Percentiles rank a stretch among this genome's conserved stretches.
phyloP scores from a whole-genome alignment of 306 rosid genomes.

The Abrus precatorius region DNA sequence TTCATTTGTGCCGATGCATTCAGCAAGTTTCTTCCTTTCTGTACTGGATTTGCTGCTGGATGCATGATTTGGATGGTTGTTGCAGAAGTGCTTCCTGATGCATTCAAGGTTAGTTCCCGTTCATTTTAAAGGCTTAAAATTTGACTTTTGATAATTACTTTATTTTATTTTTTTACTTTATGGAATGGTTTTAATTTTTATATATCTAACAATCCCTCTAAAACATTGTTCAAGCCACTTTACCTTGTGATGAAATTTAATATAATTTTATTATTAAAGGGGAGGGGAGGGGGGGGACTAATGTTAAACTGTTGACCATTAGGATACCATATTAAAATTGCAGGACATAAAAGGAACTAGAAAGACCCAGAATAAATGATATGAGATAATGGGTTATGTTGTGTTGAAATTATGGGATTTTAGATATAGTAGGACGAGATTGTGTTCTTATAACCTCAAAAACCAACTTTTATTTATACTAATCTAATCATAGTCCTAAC shows the following conservation, averaged over 20 bases:
- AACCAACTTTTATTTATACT: no score
- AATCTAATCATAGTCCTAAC: no score
- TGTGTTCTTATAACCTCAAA: neutral
- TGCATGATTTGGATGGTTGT: constrained; percentile 99
- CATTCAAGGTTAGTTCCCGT: constrained; percentile 80
- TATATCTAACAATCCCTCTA: neutral
- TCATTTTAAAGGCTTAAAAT: constrained; percentile 21
- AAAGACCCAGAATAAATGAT: constrained; percentile 11
- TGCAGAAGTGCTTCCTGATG: constrained; percentile 99
- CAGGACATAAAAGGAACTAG: constrained; percentile 4
- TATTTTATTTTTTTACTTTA: constrained; percentile 16
- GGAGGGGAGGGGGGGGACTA: neutral
- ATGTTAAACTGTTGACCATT: neutral
- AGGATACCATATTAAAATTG: constrained; percentile 23
- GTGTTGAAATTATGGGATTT: constrained; percentile 1
- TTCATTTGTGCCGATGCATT: constrained; percentile 98
- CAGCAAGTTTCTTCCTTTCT: constrained; percentile 94
- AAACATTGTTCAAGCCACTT: neutral
- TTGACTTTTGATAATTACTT: constrained; percentile 6
- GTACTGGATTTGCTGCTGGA: constrained; percentile 99
- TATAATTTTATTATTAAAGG: neutral
- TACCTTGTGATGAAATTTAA: constrained; percentile 26
- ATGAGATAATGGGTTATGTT: neutral
- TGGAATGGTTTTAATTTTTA: neutral
- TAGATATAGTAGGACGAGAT: constrained; percentile 1